These are phyloP conservation scores for Rhytidiadelphus loreus DNA, from an alignment of 225 moss, liverwort and hornwort species.

Conservation along the genomic window DNA sequence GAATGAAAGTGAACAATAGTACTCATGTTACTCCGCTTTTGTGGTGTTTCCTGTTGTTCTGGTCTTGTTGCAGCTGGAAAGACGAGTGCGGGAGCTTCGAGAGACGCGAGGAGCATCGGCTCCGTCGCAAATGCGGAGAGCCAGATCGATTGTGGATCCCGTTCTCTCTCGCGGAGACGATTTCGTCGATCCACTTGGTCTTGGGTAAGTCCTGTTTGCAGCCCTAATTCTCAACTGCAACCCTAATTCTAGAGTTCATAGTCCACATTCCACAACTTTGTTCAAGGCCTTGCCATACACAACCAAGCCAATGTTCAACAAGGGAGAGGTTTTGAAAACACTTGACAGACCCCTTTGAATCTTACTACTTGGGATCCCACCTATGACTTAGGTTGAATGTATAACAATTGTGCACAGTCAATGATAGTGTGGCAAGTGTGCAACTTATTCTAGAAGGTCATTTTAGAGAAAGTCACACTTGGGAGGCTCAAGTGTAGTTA, in stretches of 20 bases:
- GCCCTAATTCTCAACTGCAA: background rate
- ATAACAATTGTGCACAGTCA: background rate
- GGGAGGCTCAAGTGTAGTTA: background rate
- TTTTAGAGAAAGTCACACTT: background rate
- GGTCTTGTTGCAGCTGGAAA: conserved; percentile 43
- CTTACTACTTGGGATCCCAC: background rate
- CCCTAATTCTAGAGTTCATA: background rate
- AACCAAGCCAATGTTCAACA: background rate
- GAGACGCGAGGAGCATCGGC: conserved; percentile 63
- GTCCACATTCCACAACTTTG: background rate
- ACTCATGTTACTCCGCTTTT: background rate
- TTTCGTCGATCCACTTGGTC: conserved; percentile 40
- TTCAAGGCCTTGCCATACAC: too few species aligned
- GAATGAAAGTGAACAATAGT: background rate
- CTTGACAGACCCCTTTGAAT: background rate
- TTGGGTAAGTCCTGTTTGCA: conserved; percentile 14
- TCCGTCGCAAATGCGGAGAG: conserved; percentile 14
- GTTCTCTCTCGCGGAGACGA: conserved; percentile 26
- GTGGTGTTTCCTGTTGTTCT: background rate
- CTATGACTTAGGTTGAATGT: background rate
- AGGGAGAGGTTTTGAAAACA: background rate
- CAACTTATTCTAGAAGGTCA: background rate
- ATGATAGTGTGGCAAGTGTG: background rate
- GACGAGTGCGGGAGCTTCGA: conserved; percentile 86
- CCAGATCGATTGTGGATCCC: conserved; percentile 23